These are phyloP conservation scores for Torulaspora gathmanii DNA, from an alignment of 805 yeast species.

Conservation along the genomic window DNA sequence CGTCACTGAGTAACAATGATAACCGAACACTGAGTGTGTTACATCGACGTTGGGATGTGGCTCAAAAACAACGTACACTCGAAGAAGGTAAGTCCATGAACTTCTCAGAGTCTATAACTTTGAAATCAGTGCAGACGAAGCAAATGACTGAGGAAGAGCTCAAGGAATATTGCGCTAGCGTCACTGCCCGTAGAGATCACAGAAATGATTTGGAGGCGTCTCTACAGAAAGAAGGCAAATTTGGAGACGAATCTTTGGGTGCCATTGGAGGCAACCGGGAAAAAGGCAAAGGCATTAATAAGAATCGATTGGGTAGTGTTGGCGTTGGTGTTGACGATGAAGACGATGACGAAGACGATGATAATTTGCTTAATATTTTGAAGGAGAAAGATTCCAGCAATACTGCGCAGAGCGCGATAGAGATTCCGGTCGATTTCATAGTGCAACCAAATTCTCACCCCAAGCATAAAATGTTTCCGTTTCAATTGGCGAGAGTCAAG, in stretches of 20 bases:
- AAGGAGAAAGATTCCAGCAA: slow-evolving; percentile 12
- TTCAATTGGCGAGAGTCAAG: slow-evolving; percentile 50
- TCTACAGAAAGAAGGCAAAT: slow-evolving; percentile 33
- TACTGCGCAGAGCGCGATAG: slow-evolving; percentile 11
- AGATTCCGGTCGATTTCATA: slow-evolving; percentile 30
- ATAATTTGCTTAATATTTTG: slow-evolving; percentile 29
- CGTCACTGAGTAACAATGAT: slow-evolving; percentile 39
- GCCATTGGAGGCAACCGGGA: slow-evolving; percentile 1
- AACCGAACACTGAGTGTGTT: slow-evolving; percentile 13
- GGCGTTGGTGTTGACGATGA: slow-evolving; percentile 22
- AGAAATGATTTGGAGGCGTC: slow-evolving; percentile 35
- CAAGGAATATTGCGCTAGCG: slow-evolving; percentile 42
- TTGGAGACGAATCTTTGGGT: slow-evolving; percentile 20
- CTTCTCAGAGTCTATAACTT: slow-evolving; percentile 41
- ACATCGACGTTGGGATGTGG: slow-evolving; percentile 45
- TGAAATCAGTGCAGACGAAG: slow-evolving; percentile 45
- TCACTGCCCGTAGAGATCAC: slow-evolving; percentile 43
- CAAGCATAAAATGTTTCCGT: slow-evolving; percentile 71
- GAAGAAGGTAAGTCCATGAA: slow-evolving; percentile 64
- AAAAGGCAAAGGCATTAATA: neutral
- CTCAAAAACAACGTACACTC: slow-evolving; percentile 38
- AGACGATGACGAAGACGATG: slow-evolving; percentile 36
- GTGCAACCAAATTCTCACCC: slow-evolving; percentile 23
- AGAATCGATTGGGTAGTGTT: slow-evolving; percentile 1
- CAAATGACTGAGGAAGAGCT: slow-evolving; percentile 49